Evolutionary conservation across 768 basidiomycete genomes (phyloP), one percentile per base, ranked within the genome.

Genomic region (Cystobasidium onofrii): DNA sequence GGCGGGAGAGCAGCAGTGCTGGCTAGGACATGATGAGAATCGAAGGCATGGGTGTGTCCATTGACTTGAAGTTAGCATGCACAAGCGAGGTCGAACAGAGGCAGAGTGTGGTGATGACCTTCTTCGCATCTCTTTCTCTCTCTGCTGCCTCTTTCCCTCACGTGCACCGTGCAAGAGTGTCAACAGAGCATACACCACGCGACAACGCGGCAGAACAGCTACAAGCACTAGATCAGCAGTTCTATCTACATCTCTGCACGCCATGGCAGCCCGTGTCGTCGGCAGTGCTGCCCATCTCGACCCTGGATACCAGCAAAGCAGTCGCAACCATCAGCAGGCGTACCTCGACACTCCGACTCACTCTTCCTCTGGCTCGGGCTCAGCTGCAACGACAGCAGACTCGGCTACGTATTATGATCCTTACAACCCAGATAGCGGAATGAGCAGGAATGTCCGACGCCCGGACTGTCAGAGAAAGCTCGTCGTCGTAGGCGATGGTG

Each of bases 401-500:
- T 50, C 57, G 10, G 33, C 57, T 60, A 60, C 44, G 25, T 46
- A 31, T 36, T 57, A 61, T 36, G 69, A 71, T 55, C 69, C 69
- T 6, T 71, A 71, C 66, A 52, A 39, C 27, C 36, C 63, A 64
- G 23, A 27, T 10, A 64, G 34, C 25, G 43, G 36, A 6, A 64
- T 39, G 36, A 46, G 63, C 36, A 67, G 34, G 44, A 46, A 36
- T 27, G 54, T 46, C 6, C 2, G 55, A 3, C 23, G 69, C 4
- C 69, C 69, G 1, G 69, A 71, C 55, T 71, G 69, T 27, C 34
- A 33, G 33, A 36, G 69, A 13, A 71, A 71, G 55, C 69, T 71
- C 29, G 69, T 71, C 27, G 69, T 71, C 29, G 69, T 60, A 13
- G 69, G 69, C 6, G 69, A 71, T 41, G 69, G 69, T 10, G 69